Evolutionary conservation across 2,329 filamentous ascomycete genomes (phyloP).

Genomic region (Fusarium anguioides): DNA sequence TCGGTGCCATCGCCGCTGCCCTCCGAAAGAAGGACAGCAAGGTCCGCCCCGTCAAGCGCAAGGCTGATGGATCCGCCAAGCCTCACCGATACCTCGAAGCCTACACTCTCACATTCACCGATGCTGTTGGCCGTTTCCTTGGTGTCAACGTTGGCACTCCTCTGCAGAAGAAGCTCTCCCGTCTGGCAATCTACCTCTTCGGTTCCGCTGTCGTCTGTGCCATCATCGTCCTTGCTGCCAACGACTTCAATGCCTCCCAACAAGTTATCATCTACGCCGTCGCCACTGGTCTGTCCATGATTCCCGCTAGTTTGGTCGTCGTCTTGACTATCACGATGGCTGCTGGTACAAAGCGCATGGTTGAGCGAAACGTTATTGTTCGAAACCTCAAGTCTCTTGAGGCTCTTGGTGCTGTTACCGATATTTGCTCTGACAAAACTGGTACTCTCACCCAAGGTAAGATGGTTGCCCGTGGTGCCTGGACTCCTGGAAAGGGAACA

Average conservation of each 20-base stretch:
- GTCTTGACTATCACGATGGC: constrained; percentile 71
- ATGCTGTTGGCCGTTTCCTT: constrained; percentile 71
- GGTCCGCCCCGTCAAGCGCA: constrained; percentile 62
- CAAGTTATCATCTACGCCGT: constrained; percentile 70
- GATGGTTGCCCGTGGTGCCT: constrained; percentile 71
- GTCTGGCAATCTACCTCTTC: constrained; percentile 74
- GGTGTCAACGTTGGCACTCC: constrained; percentile 77
- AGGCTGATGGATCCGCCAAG: constrained; percentile 62
- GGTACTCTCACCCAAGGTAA: constrained; percentile 72
- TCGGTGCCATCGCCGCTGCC: constrained; percentile 67
- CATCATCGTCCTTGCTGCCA: constrained; percentile 75
- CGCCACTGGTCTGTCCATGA: constrained; percentile 61
- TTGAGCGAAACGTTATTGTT: constrained; percentile 64
- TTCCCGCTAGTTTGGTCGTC: constrained; percentile 60
- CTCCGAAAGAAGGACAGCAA: constrained; percentile 63
- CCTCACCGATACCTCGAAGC: constrained; percentile 63
- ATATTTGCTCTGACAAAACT: constrained; percentile 66
- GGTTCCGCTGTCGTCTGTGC: constrained; percentile 74
- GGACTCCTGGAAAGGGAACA: constrained; percentile 67
- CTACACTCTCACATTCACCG: constrained; percentile 62
- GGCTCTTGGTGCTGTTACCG: constrained; percentile 70
- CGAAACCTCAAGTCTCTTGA: constrained; percentile 64
- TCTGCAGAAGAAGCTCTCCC: constrained; percentile 74
- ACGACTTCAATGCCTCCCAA: constrained; percentile 63
- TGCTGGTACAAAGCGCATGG: constrained; percentile 64